phyloP scores from a whole-genome alignment of 2,329 filamentous ascomycete species.

The Claviceps sp. region DNA sequence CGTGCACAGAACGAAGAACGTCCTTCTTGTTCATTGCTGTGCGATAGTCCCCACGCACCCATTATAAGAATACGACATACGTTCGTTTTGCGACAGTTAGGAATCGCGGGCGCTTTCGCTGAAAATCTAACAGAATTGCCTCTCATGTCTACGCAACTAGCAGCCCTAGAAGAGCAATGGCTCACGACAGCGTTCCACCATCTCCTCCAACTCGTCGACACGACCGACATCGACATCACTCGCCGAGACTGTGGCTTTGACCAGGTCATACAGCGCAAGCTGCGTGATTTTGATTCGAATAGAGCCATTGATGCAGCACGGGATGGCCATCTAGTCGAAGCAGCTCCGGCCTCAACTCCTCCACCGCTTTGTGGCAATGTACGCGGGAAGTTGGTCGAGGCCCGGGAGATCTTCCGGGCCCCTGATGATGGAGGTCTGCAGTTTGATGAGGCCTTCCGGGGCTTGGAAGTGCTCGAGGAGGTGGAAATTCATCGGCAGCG shows the following conservation, averaged over 20 bases:
- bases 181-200: conserved; percentile 13
- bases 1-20: no score
- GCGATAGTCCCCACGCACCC: no score
- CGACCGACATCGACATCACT: conserved; percentile 6
- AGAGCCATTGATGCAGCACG: conserved; percentile 5
- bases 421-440: conserved; percentile 17
- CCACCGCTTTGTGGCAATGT: conserved; percentile 11
- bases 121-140: neutral
- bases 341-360: neutral
- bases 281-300: conserved; percentile 20
- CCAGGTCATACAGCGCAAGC: conserved; percentile 16
- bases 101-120: no score
- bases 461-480: conserved; percentile 18
- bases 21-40: no score
- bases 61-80: no score
- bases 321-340: neutral
- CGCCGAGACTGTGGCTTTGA: conserved; percentile 20
- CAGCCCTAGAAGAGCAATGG: conserved; percentile 23
- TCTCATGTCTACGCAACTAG: conserved; percentile 15
- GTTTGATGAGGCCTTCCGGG: conserved; percentile 14
- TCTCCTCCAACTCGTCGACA: conserved; percentile 15
- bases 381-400: conserved; percentile 15
- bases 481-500: conserved; percentile 19
- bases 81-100: no score
- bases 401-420: conserved; percentile 15